A percentile compares a stretch with the other conserved stretches of the same genome.
These are phyloP conservation scores for Nephelium lappaceum DNA, from an alignment of 345 rosid species.

Conservation along the genomic window DNA sequence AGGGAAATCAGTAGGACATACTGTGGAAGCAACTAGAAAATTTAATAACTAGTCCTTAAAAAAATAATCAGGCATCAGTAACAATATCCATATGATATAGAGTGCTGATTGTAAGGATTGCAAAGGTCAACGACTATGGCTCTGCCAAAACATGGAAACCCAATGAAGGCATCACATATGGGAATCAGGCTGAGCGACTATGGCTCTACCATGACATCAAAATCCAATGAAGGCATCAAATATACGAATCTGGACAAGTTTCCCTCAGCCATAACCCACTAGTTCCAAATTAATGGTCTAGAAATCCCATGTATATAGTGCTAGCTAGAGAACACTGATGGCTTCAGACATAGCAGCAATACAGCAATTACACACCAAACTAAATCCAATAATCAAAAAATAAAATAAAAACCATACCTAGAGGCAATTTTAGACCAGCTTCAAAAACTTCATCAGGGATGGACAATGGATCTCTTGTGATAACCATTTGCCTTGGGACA, in stretches of 20 bases:
- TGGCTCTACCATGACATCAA: too few relatives aligned
- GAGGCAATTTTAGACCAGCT: slow-evolving; percentile 77
- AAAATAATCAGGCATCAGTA: background rate
- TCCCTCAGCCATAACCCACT: slow-evolving; percentile 1
- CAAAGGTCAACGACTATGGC: background rate
- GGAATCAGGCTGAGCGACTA: background rate
- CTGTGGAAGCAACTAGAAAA: background rate
- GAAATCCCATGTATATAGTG: background rate
- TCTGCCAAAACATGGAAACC: background rate
- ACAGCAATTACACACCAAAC: background rate
- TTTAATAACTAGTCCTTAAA: background rate
- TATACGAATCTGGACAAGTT: background rate
- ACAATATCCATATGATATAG: background rate
- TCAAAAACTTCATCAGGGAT: slow-evolving; percentile 53
- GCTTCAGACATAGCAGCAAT: background rate
- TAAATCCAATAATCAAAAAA: background rate
- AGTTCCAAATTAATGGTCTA: background rate
- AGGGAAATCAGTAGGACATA: background rate
- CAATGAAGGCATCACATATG: background rate
- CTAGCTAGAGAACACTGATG: background rate
- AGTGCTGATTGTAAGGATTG: background rate
- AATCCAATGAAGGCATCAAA: too few relatives aligned
- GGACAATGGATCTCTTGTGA: slow-evolving; percentile 59
- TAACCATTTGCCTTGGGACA: slow-evolving; percentile 81
- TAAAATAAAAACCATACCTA: slow-evolving; percentile 49